A percentile compares a stretch with the other conserved stretches of the same genome.
Conservation (phyloP, 768 basidiomycete species). For the Leccinum imitatum region DNA sequence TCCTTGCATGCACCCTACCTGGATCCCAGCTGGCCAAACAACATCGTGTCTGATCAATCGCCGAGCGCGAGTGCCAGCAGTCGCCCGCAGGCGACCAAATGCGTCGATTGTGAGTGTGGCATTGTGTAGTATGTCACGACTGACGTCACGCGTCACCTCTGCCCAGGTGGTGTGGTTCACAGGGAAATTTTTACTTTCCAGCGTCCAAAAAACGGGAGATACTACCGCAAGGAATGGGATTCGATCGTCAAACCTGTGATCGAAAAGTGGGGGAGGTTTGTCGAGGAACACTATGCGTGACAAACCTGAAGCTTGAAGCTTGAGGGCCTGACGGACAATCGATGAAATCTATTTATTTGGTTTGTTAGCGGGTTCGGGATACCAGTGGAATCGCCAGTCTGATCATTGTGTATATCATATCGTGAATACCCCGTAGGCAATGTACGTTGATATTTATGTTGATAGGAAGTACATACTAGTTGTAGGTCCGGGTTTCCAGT, state of each 20-base stretch:
- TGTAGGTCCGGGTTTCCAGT: slow-evolving; percentile 44
- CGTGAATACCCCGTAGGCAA: not conserved
- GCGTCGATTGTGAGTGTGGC: slow-evolving; percentile 46
- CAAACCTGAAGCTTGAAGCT: not conserved
- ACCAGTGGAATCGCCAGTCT: not conserved
- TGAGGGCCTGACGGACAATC: not conserved
- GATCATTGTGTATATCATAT: not conserved
- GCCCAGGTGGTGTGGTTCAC: slow-evolving; percentile 56
- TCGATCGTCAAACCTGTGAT: slow-evolving; percentile 71
- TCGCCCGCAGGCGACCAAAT: slow-evolving; percentile 27
- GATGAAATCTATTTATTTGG: not conserved
- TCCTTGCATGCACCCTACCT: slow-evolving; percentile 59
- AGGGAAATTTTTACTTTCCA: slow-evolving; percentile 79
- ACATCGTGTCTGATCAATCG: slow-evolving; percentile 25
- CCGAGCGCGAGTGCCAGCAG: slow-evolving; percentile 5
- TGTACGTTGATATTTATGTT: not conserved
- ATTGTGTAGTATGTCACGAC: not conserved
- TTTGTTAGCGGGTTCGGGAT: not conserved
- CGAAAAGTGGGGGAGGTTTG: slow-evolving; percentile 73
- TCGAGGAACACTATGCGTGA: slow-evolving; percentile 35
- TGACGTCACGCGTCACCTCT: slow-evolving; percentile 6
- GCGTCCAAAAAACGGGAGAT: slow-evolving; percentile 49
- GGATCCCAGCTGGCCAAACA: slow-evolving; percentile 45
- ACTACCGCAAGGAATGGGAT: slow-evolving; percentile 74
- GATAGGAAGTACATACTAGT: not conserved